Conservation (phyloP, 352 stramenopile genomes). For the Thalassiosira exigua region DNA sequence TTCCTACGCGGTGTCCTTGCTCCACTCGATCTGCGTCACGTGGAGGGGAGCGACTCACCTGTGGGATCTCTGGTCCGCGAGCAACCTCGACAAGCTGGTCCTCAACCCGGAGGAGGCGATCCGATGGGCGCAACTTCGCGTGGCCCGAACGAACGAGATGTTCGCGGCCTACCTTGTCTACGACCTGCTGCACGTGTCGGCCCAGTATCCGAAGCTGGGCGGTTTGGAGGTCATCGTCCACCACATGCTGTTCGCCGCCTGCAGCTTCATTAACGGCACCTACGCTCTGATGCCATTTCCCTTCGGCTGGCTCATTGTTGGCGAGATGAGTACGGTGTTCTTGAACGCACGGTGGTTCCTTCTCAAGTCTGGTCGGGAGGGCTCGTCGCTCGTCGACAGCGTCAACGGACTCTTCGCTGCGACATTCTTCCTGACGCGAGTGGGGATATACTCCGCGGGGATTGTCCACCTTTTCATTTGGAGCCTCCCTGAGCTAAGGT, state of each 20-base stretch:
- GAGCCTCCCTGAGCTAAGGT: slow-evolving; percentile 22
- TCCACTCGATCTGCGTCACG: slow-evolving; percentile 48
- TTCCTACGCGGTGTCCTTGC: slow-evolving; percentile 51
- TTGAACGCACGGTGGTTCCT: slow-evolving; percentile 62
- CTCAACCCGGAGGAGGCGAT: neutral
- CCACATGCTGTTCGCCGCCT: slow-evolving; percentile 55
- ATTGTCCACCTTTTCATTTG: slow-evolving; percentile 48
- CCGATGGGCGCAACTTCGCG: slow-evolving; percentile 16
- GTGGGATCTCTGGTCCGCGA: slow-evolving; percentile 26
- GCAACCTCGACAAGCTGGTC: slow-evolving; percentile 45
- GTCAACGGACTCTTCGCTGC: slow-evolving; percentile 53
- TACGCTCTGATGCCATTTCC: slow-evolving; percentile 56
- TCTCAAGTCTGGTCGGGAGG: slow-evolving; percentile 46
- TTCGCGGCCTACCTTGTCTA: slow-evolving; percentile 60
- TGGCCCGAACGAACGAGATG: slow-evolving; percentile 45
- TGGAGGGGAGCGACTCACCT: slow-evolving; percentile 44
- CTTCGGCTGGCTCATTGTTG: slow-evolving; percentile 63
- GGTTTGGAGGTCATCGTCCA: slow-evolving; percentile 48
- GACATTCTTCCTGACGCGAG: slow-evolving; percentile 48
- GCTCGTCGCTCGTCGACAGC: slow-evolving; percentile 9
- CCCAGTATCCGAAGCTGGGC: slow-evolving; percentile 57
- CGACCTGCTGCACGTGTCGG: slow-evolving; percentile 57
- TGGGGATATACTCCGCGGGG: slow-evolving; percentile 46
- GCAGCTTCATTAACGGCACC: slow-evolving; percentile 52
- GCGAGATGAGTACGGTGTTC: slow-evolving; percentile 61